These are phyloP conservation scores for Nakazawaea wyomingensis DNA, from an alignment of 805 yeast species.

Conservation along the genomic window DNA sequence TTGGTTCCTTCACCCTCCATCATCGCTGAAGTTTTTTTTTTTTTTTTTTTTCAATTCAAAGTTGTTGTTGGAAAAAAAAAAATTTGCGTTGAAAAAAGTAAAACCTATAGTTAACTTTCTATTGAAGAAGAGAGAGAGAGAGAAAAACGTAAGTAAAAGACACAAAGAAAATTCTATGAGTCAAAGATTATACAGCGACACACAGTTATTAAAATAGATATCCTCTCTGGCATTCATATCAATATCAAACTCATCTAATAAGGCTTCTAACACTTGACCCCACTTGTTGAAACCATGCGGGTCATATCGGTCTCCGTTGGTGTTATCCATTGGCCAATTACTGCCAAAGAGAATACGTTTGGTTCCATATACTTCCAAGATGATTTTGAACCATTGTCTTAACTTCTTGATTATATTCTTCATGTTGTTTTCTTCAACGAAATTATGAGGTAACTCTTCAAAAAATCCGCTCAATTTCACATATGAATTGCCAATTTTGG, in stretches of 20 bases:
- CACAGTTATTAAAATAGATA: slow-evolving; percentile 18
- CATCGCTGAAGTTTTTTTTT: no score
- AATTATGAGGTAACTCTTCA: slow-evolving; percentile 4
- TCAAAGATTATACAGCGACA: slow-evolving; percentile 20
- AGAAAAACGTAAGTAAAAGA: no score
- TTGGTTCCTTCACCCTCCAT: no score
- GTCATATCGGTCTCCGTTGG: slow-evolving; percentile 8
- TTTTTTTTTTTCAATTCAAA: no score
- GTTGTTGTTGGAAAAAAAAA: no score
- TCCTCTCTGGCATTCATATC: slow-evolving; percentile 14
- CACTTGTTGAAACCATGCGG: slow-evolving; percentile 18
- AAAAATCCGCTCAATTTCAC: slow-evolving; percentile 38
- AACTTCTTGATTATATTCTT: slow-evolving; percentile 1
- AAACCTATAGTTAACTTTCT: no score
- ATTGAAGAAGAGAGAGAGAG: no score
- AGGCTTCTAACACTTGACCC: slow-evolving; percentile 18
- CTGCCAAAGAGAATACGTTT: slow-evolving; percentile 8
- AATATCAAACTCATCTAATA: slow-evolving; percentile 18
- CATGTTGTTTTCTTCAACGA: not conserved
- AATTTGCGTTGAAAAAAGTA: no score
- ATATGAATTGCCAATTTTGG: slow-evolving; percentile 17
- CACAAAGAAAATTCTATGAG: no score
- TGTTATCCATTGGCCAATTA: slow-evolving; percentile 13
- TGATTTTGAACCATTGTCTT: slow-evolving; percentile 3
- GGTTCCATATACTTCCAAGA: slow-evolving; percentile 4